A percentile compares a stretch with the other conserved stretches of the same genome.
Evolutionary conservation across 2,329 filamentous ascomycete species (phyloP).

Genomic region (Aspergillus intermedius): DNA sequence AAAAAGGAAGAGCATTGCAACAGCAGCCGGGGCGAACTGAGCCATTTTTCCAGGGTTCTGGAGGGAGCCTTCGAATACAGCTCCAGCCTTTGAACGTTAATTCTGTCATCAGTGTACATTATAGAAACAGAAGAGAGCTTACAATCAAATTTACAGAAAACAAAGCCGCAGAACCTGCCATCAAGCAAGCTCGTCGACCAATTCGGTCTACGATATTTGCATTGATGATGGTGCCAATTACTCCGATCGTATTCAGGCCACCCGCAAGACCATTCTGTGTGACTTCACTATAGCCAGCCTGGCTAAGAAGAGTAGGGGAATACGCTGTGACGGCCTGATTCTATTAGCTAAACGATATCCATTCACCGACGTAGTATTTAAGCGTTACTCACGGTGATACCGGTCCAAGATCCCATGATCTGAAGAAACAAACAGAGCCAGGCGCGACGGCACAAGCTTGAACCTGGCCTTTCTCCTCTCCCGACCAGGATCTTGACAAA

Average conservation of each 20-base stretch:
- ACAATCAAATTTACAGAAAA: conserved; percentile 40
- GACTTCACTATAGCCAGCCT: conserved; percentile 32
- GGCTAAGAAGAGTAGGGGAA: conserved; percentile 22
- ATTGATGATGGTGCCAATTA: conserved; percentile 47
- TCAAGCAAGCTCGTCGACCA: conserved; percentile 39
- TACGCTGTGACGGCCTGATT: conserved; percentile 31
- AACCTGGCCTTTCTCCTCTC: conserved; percentile 20
- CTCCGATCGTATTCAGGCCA: conserved; percentile 47
- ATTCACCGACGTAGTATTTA: conserved; percentile 26
- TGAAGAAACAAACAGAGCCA: conserved; percentile 42
- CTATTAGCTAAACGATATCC: conserved; percentile 17
- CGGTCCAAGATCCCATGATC: conserved; percentile 42
- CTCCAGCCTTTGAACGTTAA: conserved; percentile 27
- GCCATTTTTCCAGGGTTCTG: conserved; percentile 29
- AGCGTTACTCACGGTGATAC: conserved; percentile 35
- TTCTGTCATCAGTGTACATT: not conserved
- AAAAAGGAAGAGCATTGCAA: conserved; percentile 44
- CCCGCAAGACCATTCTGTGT: conserved; percentile 44
- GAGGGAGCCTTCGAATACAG: conserved; percentile 38
- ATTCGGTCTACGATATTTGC: conserved; percentile 47
- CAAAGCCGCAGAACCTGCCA: conserved; percentile 33
- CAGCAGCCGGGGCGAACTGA: conserved; percentile 40
- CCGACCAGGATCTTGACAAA: conserved; percentile 35
- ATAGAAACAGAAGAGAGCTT: conserved; percentile 2
- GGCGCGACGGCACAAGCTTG: conserved; percentile 33